These are phyloP conservation scores for Sequoiadendron giganteum DNA, from an alignment of 75 land plant species.

Conservation along the genomic window DNA sequence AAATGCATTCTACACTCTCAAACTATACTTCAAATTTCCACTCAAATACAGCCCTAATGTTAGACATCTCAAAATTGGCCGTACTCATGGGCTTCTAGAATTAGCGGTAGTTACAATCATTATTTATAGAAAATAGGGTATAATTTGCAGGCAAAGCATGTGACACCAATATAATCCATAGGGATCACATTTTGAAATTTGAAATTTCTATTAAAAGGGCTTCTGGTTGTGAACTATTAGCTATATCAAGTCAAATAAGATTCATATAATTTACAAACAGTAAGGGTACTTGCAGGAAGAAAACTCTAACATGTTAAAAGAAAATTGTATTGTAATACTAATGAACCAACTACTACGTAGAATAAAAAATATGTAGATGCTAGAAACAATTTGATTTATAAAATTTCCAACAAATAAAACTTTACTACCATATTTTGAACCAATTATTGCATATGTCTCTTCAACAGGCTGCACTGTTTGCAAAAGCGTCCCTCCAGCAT, in stretches of 20 bases:
- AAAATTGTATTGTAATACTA: not conserved
- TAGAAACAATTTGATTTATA: not conserved
- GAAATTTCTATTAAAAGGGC: not conserved
- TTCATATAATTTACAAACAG: not conserved
- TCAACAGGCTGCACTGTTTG: conserved; percentile 76
- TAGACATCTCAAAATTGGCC: not conserved
- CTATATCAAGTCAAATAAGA: not conserved
- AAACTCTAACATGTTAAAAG: not conserved
- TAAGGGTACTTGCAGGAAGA: not conserved
- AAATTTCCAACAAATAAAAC: not conserved
- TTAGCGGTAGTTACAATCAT: too few species aligned
- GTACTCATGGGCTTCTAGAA: not conserved
- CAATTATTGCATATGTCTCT: conserved; percentile 71
- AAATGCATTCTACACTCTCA: not conserved
- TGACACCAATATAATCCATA: not conserved
- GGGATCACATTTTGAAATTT: not conserved
- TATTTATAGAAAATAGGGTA: not conserved
- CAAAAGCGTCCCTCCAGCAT: conserved; percentile 88
- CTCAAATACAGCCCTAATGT: not conserved
- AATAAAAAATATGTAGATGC: not conserved
- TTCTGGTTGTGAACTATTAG: not conserved
- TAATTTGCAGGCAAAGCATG: not conserved
- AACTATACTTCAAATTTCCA: not conserved
- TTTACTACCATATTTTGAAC: conserved; percentile 73
- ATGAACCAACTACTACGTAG: not conserved